A percentile compares a stretch with the other conserved stretches of the same genome.
These are phyloP conservation scores for Fusarium marasasianum DNA, from an alignment of 2,329 filamentous ascomycete genomes.

Conservation along the genomic window DNA sequence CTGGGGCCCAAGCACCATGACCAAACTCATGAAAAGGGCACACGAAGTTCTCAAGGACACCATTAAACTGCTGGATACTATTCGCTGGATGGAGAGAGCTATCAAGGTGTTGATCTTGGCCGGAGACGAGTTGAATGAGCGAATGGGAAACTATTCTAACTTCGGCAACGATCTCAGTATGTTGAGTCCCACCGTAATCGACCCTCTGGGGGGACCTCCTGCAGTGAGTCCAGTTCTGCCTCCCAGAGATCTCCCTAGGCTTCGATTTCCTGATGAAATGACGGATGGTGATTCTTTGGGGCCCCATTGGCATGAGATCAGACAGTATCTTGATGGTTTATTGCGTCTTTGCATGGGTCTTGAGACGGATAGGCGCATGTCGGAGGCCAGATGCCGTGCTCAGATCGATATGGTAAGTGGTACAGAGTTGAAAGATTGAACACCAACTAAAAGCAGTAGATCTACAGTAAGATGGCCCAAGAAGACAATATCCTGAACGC, in stretches of 20 bases:
- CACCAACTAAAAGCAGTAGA: conserved; percentile 42
- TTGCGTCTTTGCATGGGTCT: conserved; percentile 55
- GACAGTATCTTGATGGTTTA: conserved; percentile 57
- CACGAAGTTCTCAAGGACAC: conserved; percentile 57
- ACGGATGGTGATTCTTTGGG: conserved; percentile 45
- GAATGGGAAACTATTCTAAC: conserved; percentile 36
- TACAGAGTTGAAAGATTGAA: no score
- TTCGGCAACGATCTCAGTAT: conserved; percentile 40
- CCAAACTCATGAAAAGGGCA: conserved; percentile 58
- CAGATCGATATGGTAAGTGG: conserved; percentile 56
- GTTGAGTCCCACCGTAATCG: conserved; percentile 38
- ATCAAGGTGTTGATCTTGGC: conserved; percentile 55
- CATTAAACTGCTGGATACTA: conserved; percentile 57
- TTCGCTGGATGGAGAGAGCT: conserved; percentile 59
- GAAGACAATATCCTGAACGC: conserved; percentile 59
- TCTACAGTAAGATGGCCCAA: conserved; percentile 60
- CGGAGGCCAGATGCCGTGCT: conserved; percentile 56
- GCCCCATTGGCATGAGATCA: conserved; percentile 57
- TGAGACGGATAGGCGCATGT: conserved; percentile 57
- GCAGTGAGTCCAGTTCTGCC: conserved; percentile 42
- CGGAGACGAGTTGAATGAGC: conserved; percentile 54
- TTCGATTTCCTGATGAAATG: conserved; percentile 25
- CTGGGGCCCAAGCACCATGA: conserved; percentile 55
- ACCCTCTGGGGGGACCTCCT: conserved; percentile 35
- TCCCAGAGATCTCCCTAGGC: conserved; percentile 27